Evolutionary conservation across 2,329 filamentous ascomycete genomes (phyloP).

Genomic region (Aureobasidium sp.): DNA sequence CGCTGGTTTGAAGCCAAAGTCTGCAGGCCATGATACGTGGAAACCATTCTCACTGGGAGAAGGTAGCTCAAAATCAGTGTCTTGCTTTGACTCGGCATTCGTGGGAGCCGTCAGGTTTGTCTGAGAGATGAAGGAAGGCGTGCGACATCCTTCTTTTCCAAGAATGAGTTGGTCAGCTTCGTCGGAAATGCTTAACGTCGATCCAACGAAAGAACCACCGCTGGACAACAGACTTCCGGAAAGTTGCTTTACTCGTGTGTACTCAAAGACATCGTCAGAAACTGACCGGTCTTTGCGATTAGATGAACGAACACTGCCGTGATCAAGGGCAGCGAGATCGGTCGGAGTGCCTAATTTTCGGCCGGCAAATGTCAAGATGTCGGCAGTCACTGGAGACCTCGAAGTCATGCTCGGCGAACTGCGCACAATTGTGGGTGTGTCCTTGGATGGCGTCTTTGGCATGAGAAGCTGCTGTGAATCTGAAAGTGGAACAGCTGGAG

Average conservation of each 20-base stretch:
- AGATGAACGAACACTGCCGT: constrained; percentile 16
- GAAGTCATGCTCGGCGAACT: constrained; percentile 15
- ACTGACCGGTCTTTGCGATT: not conserved
- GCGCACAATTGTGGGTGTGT: constrained; percentile 22
- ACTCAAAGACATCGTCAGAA: constrained; percentile 3
- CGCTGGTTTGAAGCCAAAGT: not conserved
- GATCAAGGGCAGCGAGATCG: constrained; percentile 24
- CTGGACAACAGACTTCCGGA: constrained; percentile 12
- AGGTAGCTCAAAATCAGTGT: not conserved
- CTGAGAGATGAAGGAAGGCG: not conserved
- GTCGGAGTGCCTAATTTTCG: constrained; percentile 20
- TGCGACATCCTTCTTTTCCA: not conserved
- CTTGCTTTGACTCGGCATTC: not conserved
- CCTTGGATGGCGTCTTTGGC: constrained; percentile 15
- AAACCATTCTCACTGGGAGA: constrained; percentile 10
- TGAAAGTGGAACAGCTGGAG: not conserved
- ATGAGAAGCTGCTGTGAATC: not conserved
- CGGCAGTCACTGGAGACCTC: constrained; percentile 6
- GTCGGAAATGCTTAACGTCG: constrained; percentile 9
- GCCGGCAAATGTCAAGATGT: constrained; percentile 20
- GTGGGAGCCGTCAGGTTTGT: not conserved
- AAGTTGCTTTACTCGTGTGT: constrained; percentile 8
- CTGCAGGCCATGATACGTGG: constrained; percentile 8
- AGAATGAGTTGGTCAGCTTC: constrained; percentile 13
- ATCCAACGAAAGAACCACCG: constrained; percentile 3